Evolutionary conservation across 345 rosid species (phyloP).

Genomic region (Noccaea caerulescens): DNA sequence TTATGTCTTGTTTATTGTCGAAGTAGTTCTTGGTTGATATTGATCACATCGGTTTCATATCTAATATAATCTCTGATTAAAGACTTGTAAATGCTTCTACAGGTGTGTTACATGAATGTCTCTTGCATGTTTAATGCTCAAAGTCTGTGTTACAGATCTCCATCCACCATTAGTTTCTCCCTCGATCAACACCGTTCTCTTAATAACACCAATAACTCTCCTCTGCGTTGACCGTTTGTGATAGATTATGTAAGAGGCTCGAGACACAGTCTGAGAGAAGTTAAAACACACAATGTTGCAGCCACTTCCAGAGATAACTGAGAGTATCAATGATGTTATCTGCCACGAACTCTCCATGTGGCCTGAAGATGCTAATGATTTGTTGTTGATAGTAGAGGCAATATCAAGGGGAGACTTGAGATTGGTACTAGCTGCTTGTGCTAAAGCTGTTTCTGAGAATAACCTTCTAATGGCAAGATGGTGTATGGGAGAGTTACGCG

Average conservation of each 20-base stretch:
- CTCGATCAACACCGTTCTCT: neutral
- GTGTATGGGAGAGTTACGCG: conserved; percentile 46
- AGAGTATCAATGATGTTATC: conserved; percentile 47
- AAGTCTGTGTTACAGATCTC: neutral
- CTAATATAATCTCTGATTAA: too few relatives aligned
- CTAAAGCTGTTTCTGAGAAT: conserved; percentile 48
- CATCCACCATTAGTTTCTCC: neutral
- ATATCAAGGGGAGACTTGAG: conserved; percentile 49
- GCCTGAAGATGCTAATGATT: conserved; percentile 31
- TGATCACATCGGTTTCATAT: too few relatives aligned
- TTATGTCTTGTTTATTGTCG: conserved; percentile 3
- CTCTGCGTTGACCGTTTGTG: neutral
- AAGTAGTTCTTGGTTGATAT: neutral
- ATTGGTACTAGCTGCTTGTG: conserved; percentile 49
- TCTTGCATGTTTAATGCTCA: too few relatives aligned
- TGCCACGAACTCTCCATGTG: conserved; percentile 35
- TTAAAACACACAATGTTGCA: conserved; percentile 70
- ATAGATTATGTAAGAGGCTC: conserved; percentile 4
- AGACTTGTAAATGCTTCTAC: too few relatives aligned
- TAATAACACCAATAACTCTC: neutral
- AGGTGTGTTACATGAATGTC: too few relatives aligned
- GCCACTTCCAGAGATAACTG: conserved; percentile 49
- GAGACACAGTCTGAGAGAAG: conserved; percentile 46
- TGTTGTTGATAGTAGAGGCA: conserved; percentile 34
- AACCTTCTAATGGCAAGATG: conserved; percentile 48